Percentiles rank a stretch among this genome's conserved stretches.
Evolutionary conservation across 176 grass and related monocot species (phyloP).

Genomic region (Echinochloa phyllopogon): DNA sequence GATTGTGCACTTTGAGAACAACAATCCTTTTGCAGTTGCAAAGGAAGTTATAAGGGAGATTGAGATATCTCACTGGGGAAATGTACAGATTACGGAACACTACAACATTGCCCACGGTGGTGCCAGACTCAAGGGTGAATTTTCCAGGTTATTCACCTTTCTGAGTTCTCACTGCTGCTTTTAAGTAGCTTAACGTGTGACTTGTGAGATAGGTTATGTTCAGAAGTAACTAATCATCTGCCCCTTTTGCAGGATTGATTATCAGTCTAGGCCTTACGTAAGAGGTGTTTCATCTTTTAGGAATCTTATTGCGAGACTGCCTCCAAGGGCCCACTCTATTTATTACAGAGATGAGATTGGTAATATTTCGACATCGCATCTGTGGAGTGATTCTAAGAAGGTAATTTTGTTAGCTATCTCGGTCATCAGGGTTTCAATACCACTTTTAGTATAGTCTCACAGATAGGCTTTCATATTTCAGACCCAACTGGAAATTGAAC

Average conservation of each 20-base stretch:
- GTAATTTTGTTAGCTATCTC: constrained; percentile 50
- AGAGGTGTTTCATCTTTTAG: constrained; percentile 95
- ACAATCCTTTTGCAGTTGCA: constrained; percentile 89
- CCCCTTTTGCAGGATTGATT: constrained; percentile 77
- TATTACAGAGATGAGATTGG: constrained; percentile 99
- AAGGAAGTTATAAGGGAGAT: constrained; percentile 90
- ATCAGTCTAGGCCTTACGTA: constrained; percentile 76
- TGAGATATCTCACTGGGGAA: constrained; percentile 98
- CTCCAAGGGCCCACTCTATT: constrained; percentile 89
- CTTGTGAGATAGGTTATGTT: background rate
- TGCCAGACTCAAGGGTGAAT: constrained; percentile 89
- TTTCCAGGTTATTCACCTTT: constrained; percentile 77
- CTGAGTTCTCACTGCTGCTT: constrained; percentile 24
- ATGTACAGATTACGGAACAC: constrained; percentile 87
- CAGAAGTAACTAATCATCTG: constrained; percentile 21
- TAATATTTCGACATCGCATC: constrained; percentile 96
- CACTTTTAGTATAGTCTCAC: constrained; percentile 9
- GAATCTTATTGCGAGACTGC: constrained; percentile 78
- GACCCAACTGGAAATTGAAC: constrained; percentile 96
- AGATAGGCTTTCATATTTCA: constrained; percentile 50
- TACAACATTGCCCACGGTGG: constrained; percentile 90
- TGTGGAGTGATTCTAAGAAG: constrained; percentile 96
- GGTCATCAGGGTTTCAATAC: background rate
- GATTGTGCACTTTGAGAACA: constrained; percentile 96
- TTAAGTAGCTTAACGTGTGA: constrained; percentile 15